Base-by-base conservation (phyloP, 2,329 filamentous ascomycete species). In the Phialocephala subalpina region DNA sequence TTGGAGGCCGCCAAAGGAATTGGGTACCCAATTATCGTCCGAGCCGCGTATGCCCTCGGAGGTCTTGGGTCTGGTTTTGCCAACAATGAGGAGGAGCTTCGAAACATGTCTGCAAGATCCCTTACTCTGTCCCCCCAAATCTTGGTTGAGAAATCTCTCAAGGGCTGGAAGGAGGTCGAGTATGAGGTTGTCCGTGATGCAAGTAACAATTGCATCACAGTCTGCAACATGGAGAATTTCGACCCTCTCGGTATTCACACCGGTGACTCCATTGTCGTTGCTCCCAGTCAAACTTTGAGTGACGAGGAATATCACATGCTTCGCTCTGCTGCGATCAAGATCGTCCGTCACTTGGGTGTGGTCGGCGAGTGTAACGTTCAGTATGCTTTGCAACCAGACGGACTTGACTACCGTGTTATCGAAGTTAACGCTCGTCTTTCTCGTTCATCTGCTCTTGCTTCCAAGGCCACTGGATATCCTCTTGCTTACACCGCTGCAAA, bases 301-400 rank as follows among this genome's bases (percentile, higher is more conserved):
- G 96, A 99, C 75, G 96, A 98, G 84, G 96, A 99, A 81, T 99
- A 98, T 80, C 94, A 99, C 84, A 98, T 99, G 96, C 92, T 99
- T 73, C 93, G 96, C 75, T 93, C 94, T 49, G 94, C 96, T 69
- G 93, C 96, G 56, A 97, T 98, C 84, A 98, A 98, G 86, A 97
- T 99, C 76, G 92, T 99, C 75, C 92, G 96, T 70, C 96, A 99
- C 80, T 86, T 99, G 71, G 95, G 95, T 73, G 96, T 99, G 59
- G 95, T 98, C 57, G 96, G 96, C 79, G 96, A 99, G 83, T 99
- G 96, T 82, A 99, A 99, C 80, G 94, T 97, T 38, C 95, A 98
- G 82, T 99, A 99, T 80, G 94, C 94, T 70, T 88, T 99, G 69
- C 94, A 97, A 80, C 96, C 96, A 18, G 94, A 97, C 82, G 95